Evolutionary conservation across 495 filamentous ascomycete species (phyloP).

Genomic region (Penicillium alfredii): DNA sequence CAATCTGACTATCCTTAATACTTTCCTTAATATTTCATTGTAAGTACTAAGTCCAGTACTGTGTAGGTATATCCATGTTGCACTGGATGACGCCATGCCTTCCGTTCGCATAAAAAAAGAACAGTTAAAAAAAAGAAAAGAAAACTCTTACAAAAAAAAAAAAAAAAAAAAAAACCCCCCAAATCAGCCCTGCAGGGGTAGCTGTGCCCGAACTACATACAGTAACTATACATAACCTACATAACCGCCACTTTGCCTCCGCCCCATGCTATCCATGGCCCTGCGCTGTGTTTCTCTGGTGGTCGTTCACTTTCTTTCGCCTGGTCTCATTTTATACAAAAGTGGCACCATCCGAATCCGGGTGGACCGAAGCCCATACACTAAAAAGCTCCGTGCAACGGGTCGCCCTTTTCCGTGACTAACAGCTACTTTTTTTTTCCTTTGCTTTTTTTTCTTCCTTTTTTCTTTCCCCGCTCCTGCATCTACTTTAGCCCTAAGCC

Average conservation of each 20-base stretch:
- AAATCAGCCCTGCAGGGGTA: conserved; percentile 27
- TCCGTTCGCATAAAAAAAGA: conserved; percentile 13
- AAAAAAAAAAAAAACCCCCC: conserved; percentile 13
- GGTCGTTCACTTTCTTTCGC: conserved; percentile 6
- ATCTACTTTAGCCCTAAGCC: conserved; percentile 12
- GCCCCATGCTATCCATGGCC: conserved; percentile 8
- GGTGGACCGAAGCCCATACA: conserved; percentile 9
- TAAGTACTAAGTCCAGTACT: conserved; percentile 2
- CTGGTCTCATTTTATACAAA: neutral
- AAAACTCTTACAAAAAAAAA: conserved; percentile 2
- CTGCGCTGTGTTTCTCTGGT: neutral
- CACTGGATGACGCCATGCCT: conserved; percentile 15
- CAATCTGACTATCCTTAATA: no score
- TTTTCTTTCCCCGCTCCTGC: conserved; percentile 9
- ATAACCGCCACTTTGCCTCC: conserved; percentile 4
- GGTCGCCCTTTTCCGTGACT: conserved; percentile 41
- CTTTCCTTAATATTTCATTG: conserved; percentile 8
- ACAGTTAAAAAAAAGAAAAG: conserved; percentile 3
- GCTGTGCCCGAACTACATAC: conserved; percentile 5
- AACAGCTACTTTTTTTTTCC: conserved; percentile 32
- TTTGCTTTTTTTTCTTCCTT: conserved; percentile 20
- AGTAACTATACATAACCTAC: neutral
- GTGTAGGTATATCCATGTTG: conserved; percentile 1
- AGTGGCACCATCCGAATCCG: conserved; percentile 3
- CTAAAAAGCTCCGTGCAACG: conserved; percentile 18